Base-by-base conservation (phyloP, 257 asterid genomes). In the Linderniella brevidens region DNA sequence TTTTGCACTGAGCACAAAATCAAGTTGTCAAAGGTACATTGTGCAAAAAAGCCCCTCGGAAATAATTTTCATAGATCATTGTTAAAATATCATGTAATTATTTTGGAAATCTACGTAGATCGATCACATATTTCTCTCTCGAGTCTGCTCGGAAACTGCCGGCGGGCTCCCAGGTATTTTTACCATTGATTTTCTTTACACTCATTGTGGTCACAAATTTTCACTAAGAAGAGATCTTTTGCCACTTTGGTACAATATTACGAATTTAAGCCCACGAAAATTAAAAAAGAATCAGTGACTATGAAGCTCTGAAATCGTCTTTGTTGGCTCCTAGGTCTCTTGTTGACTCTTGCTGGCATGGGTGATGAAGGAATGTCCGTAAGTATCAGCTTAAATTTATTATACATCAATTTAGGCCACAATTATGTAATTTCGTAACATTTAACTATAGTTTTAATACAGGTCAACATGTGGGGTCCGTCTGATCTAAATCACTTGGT, bases 401-500 rank as follows among this genome's bases (percentile, higher is more conserved):
- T 39, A 10, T 9, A 9, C 13, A 10, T 1, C 9, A 1, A 1
- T 39, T 6, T 38, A 37, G 36, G 32, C 37, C 41, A 39, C 52
- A 32, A 29, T 43, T 25, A 49, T 54, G 41, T 59, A 52, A 10
- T 9, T 11, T 60, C 25, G 18, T 50, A 37, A 44, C 11, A 14
- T 16, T 49, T 35, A 38, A 54, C 50, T 18, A 17, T 36, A 35
- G 25, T 53, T 52, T 17, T 44, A 49, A 42, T 66, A 59, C 54
- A 90, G 98, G 96, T 90, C 32, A 90, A 90, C 54, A 55, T 90
- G 45, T 84, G 96, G 93, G 98, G 98, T 35, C 92, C 96, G 37
- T 81, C 90, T 4, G 98, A 85, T 77, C 77, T 90, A 13, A 76
- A 73, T 48, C 78, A 78, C 66, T 60, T 85, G 40, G 82, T 90